Evolutionary conservation across 352 stramenopile genomes (phyloP).

Genomic region (Blastocystis sp.): DNA sequence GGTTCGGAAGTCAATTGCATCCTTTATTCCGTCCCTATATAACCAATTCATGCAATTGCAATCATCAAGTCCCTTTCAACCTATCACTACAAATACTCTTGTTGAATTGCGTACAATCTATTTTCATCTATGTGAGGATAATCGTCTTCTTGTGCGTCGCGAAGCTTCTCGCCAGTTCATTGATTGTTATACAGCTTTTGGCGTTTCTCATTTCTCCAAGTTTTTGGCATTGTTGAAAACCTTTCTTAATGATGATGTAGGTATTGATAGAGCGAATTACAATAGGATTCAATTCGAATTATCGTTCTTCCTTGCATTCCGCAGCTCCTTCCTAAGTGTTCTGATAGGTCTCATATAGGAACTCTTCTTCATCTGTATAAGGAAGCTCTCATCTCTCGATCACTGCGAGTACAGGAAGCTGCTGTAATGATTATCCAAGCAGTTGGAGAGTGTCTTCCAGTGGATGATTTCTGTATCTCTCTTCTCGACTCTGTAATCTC

Average conservation of each 20-base stretch:
- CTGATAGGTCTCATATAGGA: not conserved
- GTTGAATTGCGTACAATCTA: slow-evolving; percentile 1
- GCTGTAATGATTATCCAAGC: not conserved
- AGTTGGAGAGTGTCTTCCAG: not conserved
- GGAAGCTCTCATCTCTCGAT: not conserved
- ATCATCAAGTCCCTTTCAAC: not conserved
- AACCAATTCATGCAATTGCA: not conserved
- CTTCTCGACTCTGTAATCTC: not conserved
- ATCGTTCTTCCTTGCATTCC: not conserved
- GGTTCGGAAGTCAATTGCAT: not conserved
- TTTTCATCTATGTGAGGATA: slow-evolving; percentile 24
- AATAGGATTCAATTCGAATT: not conserved
- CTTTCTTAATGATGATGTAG: slow-evolving; percentile 37
- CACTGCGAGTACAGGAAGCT: not conserved
- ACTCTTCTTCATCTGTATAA: not conserved
- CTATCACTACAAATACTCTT: not conserved
- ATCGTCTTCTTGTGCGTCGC: slow-evolving; percentile 9
- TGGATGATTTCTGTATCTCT: not conserved
- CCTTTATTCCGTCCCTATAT: slow-evolving; percentile 34
- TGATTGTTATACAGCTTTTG: not conserved
- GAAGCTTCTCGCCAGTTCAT: not conserved
- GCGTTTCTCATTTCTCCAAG: not conserved
- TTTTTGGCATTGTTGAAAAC: not conserved
- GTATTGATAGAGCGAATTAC: not conserved
- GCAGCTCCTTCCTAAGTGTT: not conserved